Evolutionary conservation across 2,329 filamentous ascomycete species (phyloP), one percentile per base, ranked within the genome.

Genomic region (Neospermospora avenae): DNA sequence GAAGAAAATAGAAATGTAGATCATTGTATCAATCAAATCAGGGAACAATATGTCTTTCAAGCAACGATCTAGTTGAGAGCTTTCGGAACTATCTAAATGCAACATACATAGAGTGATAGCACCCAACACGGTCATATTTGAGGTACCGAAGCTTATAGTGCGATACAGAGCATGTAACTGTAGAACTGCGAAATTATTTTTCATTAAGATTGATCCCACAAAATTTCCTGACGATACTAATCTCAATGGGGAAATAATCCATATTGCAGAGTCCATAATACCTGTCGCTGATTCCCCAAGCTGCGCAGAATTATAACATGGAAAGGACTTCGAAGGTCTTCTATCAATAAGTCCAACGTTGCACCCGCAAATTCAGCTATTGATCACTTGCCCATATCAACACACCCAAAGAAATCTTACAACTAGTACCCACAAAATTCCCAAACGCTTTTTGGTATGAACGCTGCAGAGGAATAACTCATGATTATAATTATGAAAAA

Each of bases 371-470:
- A n/a, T 37, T n/a, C 20, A 37, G 37, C 10, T 14, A 25, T 7
- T 3, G 5, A n/a, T 6, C 20, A n/a, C 34, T 2, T 28, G 39
- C 22, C 14, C 18, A 25, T 6, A 25, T 20, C n/a, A 8, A 6
- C 45, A 20, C 20, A 22, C 24, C 13, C 18, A 49, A 57, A 10
- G 28, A 59, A 34, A 57, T 59, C 46, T 44, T 59, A 56, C 51
- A 61, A 48, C 20, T 37, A 51, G n/a, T 57, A 31, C 16, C 45
- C 55, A 57, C 60, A 55, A 63, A 42, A 60, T 57, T 52, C 60
- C 61, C 46, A 57, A 52, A 66, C 57, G 59, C 63, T 65, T 68
- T 61, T 68, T 63, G 69, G 68, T 71, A 71, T 71, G 68, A 46
- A 68, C 60, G 61, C 62, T 64, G 35, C 34, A 64, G 25, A 65